phyloP scores from a whole-genome alignment of 805 yeast genomes.

The Isabelozyma pseudorhagii region DNA sequence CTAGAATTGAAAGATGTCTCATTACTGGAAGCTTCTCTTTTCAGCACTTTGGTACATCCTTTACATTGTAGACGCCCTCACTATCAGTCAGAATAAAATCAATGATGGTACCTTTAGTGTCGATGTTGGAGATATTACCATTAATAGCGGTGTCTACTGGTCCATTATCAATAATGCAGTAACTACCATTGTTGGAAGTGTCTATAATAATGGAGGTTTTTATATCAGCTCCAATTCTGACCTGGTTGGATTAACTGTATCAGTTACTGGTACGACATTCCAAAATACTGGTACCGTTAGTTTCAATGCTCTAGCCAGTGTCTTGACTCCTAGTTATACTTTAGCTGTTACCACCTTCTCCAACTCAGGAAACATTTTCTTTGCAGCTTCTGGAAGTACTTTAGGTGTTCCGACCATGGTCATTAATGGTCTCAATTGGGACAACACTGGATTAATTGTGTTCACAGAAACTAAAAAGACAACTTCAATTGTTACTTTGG shows the following conservation, averaged over 20 bases:
- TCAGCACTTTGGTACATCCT: background rate
- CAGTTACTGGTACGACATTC: slow-evolving; percentile 4
- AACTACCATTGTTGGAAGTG: slow-evolving; percentile 8
- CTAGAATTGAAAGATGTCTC: background rate
- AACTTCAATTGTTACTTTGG: background rate
- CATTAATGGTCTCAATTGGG: slow-evolving; percentile 6
- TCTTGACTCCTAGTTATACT: slow-evolving; percentile 9
- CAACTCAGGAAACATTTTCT: slow-evolving; percentile 15
- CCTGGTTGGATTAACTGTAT: slow-evolving; percentile 2
- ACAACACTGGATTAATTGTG: slow-evolving; percentile 8
- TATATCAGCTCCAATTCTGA: slow-evolving; percentile 10
- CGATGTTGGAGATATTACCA: slow-evolving; percentile 3
- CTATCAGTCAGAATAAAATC: slow-evolving; percentile 10
- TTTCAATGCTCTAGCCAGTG: slow-evolving; percentile 11
- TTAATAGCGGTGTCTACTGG: slow-evolving; percentile 12
- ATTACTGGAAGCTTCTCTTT: background rate
- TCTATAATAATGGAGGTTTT: slow-evolving; percentile 11
- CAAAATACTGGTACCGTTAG: slow-evolving; percentile 6
- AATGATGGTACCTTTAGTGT: slow-evolving; percentile 11
- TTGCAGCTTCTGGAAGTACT: slow-evolving; percentile 14
- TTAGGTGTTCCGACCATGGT: slow-evolving; percentile 10
- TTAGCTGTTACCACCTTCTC: slow-evolving; percentile 6
- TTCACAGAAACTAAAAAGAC: background rate
- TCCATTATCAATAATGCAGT: slow-evolving; percentile 11
- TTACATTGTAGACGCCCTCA: background rate